Conservation (phyloP, 345 rosid species). For the Salix arbutifolia region DNA sequence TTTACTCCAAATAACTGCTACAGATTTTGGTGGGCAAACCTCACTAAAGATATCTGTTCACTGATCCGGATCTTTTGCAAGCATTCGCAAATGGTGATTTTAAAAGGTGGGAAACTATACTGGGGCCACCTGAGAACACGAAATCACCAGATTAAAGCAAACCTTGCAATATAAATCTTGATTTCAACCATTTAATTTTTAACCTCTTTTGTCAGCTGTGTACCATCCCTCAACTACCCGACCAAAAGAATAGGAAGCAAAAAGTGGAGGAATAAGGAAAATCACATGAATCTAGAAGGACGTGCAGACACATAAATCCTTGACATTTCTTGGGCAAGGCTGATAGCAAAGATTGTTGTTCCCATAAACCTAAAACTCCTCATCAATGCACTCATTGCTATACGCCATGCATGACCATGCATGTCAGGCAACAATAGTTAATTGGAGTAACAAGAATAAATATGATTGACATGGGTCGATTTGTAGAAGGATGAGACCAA, state of each 20-base stretch:
- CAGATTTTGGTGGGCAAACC: conserved; percentile 42
- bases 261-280: neutral
- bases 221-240: neutral
- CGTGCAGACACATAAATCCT: neutral
- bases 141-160: neutral
- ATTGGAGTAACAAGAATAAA: neutral
- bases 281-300: neutral
- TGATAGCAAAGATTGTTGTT: neutral
- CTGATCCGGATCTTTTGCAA: conserved; percentile 55
- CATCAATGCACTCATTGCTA: neutral
- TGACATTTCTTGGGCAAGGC: neutral
- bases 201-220: no score
- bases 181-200: neutral
- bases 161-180: neutral
- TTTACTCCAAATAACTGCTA: neutral
- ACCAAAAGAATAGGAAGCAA: neutral
- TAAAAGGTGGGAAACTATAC: conserved; percentile 60
- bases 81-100: conserved; percentile 43
- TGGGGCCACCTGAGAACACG: conserved; percentile 83
- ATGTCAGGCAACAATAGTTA: neutral
- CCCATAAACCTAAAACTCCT: neutral
- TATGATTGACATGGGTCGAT: neutral
- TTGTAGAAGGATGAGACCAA: neutral
- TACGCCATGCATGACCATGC: neutral
- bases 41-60: conserved; percentile 72